Evolutionary conservation across 106 monocot species (phyloP).

Genomic region (Dendrobium catenatum): DNA sequence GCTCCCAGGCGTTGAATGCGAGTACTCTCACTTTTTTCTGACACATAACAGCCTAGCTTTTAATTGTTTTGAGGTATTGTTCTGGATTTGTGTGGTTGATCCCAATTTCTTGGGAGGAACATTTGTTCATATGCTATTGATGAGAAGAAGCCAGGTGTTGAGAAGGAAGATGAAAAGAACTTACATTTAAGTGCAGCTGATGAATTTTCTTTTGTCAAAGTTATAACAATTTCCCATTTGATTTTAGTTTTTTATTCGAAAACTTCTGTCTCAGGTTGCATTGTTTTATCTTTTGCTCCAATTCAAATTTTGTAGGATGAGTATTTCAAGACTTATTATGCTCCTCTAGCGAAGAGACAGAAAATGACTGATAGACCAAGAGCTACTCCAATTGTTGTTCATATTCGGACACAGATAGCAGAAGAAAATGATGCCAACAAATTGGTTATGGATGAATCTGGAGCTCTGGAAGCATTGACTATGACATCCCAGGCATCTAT

Average conservation of each 20-base stretch:
- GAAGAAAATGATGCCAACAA: slow-evolving; percentile 49
- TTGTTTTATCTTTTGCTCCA: background rate
- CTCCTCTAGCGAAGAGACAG: slow-evolving; percentile 46
- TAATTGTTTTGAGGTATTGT: background rate
- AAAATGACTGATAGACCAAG: slow-evolving; percentile 45
- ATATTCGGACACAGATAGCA: slow-evolving; percentile 48
- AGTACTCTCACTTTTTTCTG: background rate
- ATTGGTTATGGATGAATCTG: slow-evolving; percentile 56
- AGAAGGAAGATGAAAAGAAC: slow-evolving; percentile 62
- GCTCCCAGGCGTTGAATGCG: background rate
- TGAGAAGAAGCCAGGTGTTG: slow-evolving; percentile 57
- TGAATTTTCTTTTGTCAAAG: background rate
- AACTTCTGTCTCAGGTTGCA: background rate
- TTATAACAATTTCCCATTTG: background rate
- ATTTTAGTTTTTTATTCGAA: no score
- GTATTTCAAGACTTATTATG: slow-evolving; percentile 79
- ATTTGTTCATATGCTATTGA: slow-evolving; percentile 16
- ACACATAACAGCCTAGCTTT: background rate
- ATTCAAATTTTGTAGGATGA: slow-evolving; percentile 56
- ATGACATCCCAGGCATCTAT: slow-evolving; percentile 1
- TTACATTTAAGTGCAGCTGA: slow-evolving; percentile 38
- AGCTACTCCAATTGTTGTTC: slow-evolving; percentile 48
- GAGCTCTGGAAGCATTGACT: slow-evolving; percentile 57
- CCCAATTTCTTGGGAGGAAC: background rate
- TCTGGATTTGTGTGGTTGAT: background rate